Evolutionary conservation across 805 yeast genomes (phyloP), one percentile per base, ranked within the genome.

Genomic region (Metschnikowia continentalis): DNA sequence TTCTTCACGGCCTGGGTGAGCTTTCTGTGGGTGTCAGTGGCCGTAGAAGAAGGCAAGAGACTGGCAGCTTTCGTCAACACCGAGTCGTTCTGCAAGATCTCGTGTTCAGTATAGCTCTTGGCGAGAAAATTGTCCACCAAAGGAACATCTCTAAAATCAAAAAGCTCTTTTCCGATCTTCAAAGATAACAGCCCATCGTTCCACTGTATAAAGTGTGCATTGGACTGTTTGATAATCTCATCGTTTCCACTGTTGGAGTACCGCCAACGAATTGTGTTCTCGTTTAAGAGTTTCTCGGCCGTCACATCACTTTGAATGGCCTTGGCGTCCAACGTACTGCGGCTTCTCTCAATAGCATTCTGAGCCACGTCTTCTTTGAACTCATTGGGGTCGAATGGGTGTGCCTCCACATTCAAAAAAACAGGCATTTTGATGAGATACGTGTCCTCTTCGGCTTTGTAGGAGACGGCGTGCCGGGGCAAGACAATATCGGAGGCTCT

Each of bases 261-360:
- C 69, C 96, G 82, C 99, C 99, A 94, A 63, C 99, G 81, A 33
- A 94, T 76, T 0, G 97, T 90, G 66, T 90, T 92, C 61, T 88
- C 90, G 55, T 85, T 89, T 50, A 81, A 76, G 33, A 86, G 70
- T 61, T 81, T 81, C 54, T 84, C 87, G 35, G 84, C 80, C n/a
- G 83, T 66, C 35, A 67, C 56, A 42, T 71, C 76, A 44, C 67
- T 71, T 54, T 79, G 76, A 38, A 76, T 78, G 37, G 77, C 79
- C 44, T 74, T 74, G 13, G 74, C 70, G 22, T 74, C 56, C 38
- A 71, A 66, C 3, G 68, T 53, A 36, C 59, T 59, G 32, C 61
- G 52, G 19, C 56, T 48, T 55, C 75, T 52, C 42, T 65, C 62
- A 19, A 58, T 61, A 11, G 62, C 61, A 50, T 69, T 79, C 56